Base-by-base conservation (phyloP, 129 eudicot genomes). In the Cynara cardunculus region DNA sequence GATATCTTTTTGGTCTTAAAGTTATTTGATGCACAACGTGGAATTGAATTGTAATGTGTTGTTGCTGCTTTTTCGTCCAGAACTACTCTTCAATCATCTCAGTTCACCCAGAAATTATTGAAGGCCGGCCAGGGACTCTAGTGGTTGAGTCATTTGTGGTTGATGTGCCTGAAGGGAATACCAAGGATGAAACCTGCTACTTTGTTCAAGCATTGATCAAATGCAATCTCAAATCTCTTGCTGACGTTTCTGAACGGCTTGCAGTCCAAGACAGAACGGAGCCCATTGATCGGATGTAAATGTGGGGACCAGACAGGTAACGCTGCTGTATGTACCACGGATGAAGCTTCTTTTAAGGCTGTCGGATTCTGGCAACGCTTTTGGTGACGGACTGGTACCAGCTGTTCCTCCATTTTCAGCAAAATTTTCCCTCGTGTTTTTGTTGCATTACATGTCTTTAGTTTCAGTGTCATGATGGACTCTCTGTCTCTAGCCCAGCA, bases 131-230 rank as follows among this genome's bases (percentile, higher is more conserved):
- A 4, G 96, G 96, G 78, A 91, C 96, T 4, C 62, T 87, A 30
- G 96, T 85, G 13, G 87, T 91, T 4, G 93, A 91, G 64, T 91
- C 96, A 0, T 91, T 89, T 82, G 93, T 91, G 19, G 96, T 91
- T 44, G 93, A 91, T 74, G 91, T 91, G 83, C 93, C 96, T 4
- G 96, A 91, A 68, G 93, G 93, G 31, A 91, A 91, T 87, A 91
- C 93, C 18, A 89, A 89, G 49, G 93, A 91, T 16, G 96, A 91
- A 68, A 91, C 96, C 0, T 91, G 96, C 85, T 91, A 89, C 84
- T 91, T 91, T 87, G 90, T 91, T 16, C 90, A 91, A 78, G 89
- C 96, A n/a, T 75, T 91, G 62, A 91, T 91, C 79, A 87, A 85
- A 34, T 91, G 96, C 88, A 91, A 91, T 69, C 88, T 91, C 30